Base-by-base conservation (phyloP, 306 rosid genomes). In the Cicer bijugum region DNA sequence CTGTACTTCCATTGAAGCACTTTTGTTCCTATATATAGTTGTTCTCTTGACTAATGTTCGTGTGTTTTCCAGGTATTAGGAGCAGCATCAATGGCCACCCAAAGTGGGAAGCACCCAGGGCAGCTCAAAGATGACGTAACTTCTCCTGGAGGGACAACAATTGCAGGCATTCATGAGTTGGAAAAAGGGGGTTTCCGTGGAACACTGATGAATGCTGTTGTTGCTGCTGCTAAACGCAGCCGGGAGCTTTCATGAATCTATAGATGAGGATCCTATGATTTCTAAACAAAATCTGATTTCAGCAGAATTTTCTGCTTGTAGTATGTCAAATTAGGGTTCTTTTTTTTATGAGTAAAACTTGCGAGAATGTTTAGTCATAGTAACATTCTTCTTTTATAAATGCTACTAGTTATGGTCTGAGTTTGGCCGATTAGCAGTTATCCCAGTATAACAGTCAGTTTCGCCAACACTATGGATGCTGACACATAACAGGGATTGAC, bases 171-270 rank as follows among this genome's bases (percentile, higher is more conserved):
- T 81, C 97, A 94, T 63, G 97, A 89, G 76, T 80, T 94, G 81
- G 97, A 94, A 79, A 91, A 84, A 64, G 99, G 90, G 10, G 96
- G 97, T 20, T 88, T 95, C 73, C 99, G 97, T n/a, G 97, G 97
- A 71, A 78, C 66, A 60, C 85, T 91, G 37, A 94, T 91, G 96
- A 91, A 93, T 66, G 98, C 96, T 7, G 97, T 93, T 12, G 87
- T 88, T 69, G 92, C 96, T 39, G 89, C 92, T 53, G 80, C 96
- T 8, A 93, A 83, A 80, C 92, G 91, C 56, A 82, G 98, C 83
- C 74, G 80, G 46, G 96, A 93, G 75, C 88, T 91, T 76, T 79
- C 92, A 2, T 78, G 76, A 46, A 67, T 74, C 47, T 64, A 78
- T 76, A 48, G 28, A 15, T 7, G 65, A 35, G 23, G 12, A 69